Base-by-base conservation (phyloP, 2,329 filamentous ascomycete species). In the Diaporthe longicolla region DNA sequence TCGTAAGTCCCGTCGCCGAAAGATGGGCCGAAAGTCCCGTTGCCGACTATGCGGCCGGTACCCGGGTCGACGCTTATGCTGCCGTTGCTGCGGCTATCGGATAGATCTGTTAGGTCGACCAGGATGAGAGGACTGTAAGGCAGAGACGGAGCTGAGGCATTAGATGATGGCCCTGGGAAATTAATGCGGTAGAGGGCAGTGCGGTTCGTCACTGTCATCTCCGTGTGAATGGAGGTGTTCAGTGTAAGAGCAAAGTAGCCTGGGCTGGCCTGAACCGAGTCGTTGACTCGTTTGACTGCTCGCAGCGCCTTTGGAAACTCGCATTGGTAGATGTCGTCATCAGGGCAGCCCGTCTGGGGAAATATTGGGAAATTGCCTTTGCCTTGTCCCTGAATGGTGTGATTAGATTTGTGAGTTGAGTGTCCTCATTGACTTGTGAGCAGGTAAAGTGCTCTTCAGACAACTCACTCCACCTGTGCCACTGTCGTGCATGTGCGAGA, bases 181-280 rank as follows among this genome's bases (percentile, higher is more conserved):
- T 83, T 84, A 79, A 90, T 89, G 32, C 84, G 83, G 76, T 88
- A 89, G 2, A 90, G 81, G 9, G 87, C 86, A 11, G 88, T 86
- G 75, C 86, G 87, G 71, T 88, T 85, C 0, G 87, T 83, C 4
- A 85, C 83, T 0, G 87, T 87, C 82, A 89, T 89, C 77, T 89
- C 87, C 4, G 85, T 84, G 48, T 80, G 81, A 58, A 90, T 84
- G 1, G 84, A 85, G 21, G 84, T 87, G 52, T 84, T 78, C 26
- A 89, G 81, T n/a, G 83, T 82, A 4, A 89, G 79, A 1, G 84
- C 80, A 77, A 90, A 90, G 76, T 89, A 89, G 1, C 88, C 88
- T 5, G 87, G 87, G 45, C 82, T 82, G 17, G 88, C 86, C 50
- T 83, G 79, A 32, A 87, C 82, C 6, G 85, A 85, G 50, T 83